Evolutionary conservation across 495 filamentous ascomycete species (phyloP), one percentile per base, ranked within the genome.

Genomic region (Niebla homalea): DNA sequence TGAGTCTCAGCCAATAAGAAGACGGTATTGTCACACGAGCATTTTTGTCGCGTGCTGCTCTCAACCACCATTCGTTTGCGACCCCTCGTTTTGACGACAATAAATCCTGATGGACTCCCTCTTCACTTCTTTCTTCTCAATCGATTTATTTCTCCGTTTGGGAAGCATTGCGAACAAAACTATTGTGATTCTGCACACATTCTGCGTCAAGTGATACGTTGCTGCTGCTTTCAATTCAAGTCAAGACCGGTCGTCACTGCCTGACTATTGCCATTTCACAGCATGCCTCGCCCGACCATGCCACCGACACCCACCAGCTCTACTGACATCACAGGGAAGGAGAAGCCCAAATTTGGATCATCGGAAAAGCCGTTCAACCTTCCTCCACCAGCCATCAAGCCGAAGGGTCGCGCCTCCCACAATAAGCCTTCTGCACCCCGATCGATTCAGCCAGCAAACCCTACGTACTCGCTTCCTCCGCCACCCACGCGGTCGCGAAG

Each of bases 401-500:
- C 66, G n/a, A 46, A 44, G 23, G 44, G 46, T 10, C 48, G 20
- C 61, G 59, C 53, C 66, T 65, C 18, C 70, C 67, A 74, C 68
- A 57, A 43, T 2, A 32, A 32, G 29, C 29, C 29, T 32, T 32
- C 29, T 32, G 22, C 11, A 15, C 20, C 36, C 36, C 70, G 72
- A 18, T 72, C 80, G 16, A 71, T 77, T 29, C 74, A 81, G 42
- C 67, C 76, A 2, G 73, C 77, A 2, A 62, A 70, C 48, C 68
- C 74, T 19, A 70, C 77, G 22, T 89, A 94, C 59, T 77, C 83
- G 16, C 75, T 98, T 4, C 92, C 92, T 19, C 92, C 93, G 3
- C 92, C 92, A 15, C 92, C 92, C 0, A 93, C 89, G 12, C 73
- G 92, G 43, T 85, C 87, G 25, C 80, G 93, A 55, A 96, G 89